Conservation (phyloP, 2,329 filamentous ascomycete genomes). For the Aureobasidium vineae region DNA sequence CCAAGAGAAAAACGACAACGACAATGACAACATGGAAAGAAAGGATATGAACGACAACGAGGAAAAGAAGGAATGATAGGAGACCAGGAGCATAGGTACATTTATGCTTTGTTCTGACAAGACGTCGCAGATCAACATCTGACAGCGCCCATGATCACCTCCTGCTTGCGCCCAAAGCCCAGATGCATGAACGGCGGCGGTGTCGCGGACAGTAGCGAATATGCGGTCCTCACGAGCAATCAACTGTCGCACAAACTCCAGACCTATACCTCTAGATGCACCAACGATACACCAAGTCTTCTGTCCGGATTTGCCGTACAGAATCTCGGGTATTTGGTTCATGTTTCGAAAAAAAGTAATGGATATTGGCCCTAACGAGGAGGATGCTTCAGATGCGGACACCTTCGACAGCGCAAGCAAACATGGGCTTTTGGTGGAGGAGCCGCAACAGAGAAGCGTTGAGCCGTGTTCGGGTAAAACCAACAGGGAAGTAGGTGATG, state of each 20-base stretch:
- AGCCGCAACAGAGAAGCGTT: slow-evolving; percentile 4
- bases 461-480: slow-evolving; percentile 14
- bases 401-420: background rate
- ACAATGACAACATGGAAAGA: background rate
- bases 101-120: slow-evolving; percentile 53
- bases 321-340: slow-evolving; percentile 46
- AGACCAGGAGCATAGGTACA: slow-evolving; percentile 34
- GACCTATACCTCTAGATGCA: slow-evolving; percentile 51
- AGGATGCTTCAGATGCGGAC: background rate
- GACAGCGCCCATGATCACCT: slow-evolving; percentile 47
- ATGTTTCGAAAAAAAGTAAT: slow-evolving; percentile 31
- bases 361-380: background rate
- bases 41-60: background rate
- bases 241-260: slow-evolving; percentile 54
- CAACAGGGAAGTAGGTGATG: background rate
- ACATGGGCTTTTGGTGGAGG: slow-evolving; percentile 4
- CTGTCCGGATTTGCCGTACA: slow-evolving; percentile 42
- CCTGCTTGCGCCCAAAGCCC: slow-evolving; percentile 45
- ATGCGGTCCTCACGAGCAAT: slow-evolving; percentile 50
- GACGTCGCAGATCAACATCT: slow-evolving; percentile 55
- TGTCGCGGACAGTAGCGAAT: slow-evolving; percentile 52
- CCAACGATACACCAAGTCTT: slow-evolving; percentile 51
- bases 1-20: background rate
- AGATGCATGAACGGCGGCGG: slow-evolving; percentile 42
- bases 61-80: background rate